phyloP scores from a whole-genome alignment of 345 rosid species.

The Rhodamnia rubescens region DNA sequence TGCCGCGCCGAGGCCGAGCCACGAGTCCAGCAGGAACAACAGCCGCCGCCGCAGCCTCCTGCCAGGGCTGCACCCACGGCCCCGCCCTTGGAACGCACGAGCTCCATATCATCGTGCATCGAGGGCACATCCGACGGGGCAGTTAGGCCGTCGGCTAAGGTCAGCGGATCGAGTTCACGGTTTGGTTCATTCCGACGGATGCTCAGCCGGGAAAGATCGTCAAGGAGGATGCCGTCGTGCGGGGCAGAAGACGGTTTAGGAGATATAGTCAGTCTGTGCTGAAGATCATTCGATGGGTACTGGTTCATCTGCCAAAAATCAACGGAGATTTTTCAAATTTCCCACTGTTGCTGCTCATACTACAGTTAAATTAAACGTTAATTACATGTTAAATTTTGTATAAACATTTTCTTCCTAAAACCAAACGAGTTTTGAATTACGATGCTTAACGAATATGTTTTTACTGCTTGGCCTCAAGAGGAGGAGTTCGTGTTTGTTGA shows the following conservation, averaged over 20 bases:
- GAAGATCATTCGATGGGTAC: neutral
- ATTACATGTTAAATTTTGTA: neutral
- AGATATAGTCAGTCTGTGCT: slow-evolving; percentile 35
- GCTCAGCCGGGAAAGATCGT: slow-evolving; percentile 32
- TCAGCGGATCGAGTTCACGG: slow-evolving; percentile 17
- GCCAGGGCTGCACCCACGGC: slow-evolving; percentile 17
- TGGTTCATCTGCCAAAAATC: neutral
- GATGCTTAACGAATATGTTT: neutral
- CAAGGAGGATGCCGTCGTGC: slow-evolving; percentile 17
- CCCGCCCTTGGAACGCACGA: slow-evolving; percentile 16
- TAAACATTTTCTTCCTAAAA: neutral
- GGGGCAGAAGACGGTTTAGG: slow-evolving; percentile 12
- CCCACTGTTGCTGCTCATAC: neutral
- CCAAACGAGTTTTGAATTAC: neutral
- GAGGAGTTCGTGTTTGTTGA: neutral
- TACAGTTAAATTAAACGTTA: neutral
- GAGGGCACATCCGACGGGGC: slow-evolving; percentile 16
- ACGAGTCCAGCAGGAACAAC: neutral
- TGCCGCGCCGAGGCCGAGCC: slow-evolving; percentile 37
- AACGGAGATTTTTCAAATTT: neutral
- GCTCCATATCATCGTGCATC: neutral
- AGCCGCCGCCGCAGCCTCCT: slow-evolving; percentile 25
- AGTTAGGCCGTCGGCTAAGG: slow-evolving; percentile 9
- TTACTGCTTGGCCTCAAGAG: neutral
- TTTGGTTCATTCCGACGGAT: slow-evolving; percentile 36